phyloP scores from a whole-genome alignment of 345 rosid genomes.

The Pelargonium nanum region DNA sequence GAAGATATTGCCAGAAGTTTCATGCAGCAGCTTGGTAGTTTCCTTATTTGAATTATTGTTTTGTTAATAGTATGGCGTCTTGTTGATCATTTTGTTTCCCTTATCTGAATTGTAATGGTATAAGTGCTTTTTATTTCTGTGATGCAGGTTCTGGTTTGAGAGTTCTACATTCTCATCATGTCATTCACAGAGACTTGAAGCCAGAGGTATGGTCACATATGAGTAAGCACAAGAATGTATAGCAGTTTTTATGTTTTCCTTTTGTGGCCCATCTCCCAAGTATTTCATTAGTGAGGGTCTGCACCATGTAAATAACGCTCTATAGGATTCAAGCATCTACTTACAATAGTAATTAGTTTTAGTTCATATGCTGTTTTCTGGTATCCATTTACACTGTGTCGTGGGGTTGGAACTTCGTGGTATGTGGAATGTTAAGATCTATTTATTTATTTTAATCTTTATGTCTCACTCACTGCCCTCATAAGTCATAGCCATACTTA shows the following conservation, averaged over 20 bases:
- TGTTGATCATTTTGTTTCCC: background rate
- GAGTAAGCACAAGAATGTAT: background rate
- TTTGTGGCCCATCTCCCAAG: too few species aligned
- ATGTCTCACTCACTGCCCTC: background rate
- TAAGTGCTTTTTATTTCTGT: background rate
- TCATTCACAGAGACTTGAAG: slow-evolving; percentile 59
- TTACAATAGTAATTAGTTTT: background rate
- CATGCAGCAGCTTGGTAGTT: slow-evolving; percentile 52
- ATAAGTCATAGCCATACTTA: background rate
- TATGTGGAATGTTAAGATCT: too few species aligned
- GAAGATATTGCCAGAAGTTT: slow-evolving; percentile 43
- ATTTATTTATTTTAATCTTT: too few species aligned
- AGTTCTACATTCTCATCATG: slow-evolving; percentile 37
- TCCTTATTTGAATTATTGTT: slow-evolving; percentile 1
- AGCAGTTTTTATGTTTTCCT: too few species aligned
- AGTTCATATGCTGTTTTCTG: background rate
- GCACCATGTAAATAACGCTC: background rate
- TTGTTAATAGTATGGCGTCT: background rate
- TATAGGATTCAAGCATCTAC: background rate
- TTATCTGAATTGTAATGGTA: too few species aligned
- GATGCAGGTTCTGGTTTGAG: slow-evolving; percentile 53
- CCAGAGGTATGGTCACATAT: slow-evolving; percentile 34
- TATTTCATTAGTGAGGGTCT: background rate
- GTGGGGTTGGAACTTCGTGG: too few species aligned
- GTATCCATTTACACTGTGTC: background rate